Conservation (phyloP, 345 rosid genomes). For the Gossypium rotundifolium region DNA sequence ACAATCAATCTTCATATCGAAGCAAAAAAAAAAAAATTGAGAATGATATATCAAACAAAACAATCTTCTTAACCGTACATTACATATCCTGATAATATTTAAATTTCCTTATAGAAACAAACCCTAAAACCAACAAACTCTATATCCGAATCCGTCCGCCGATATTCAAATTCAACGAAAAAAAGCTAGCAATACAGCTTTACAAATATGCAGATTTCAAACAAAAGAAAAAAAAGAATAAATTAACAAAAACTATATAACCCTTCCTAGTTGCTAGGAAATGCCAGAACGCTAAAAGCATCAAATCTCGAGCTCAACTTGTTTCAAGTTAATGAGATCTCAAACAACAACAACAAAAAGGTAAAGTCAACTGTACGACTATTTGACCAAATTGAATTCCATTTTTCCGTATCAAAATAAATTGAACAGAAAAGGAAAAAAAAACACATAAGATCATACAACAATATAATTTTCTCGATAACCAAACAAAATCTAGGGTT, state of each 20-base stretch:
- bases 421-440: background rate
- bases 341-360: background rate
- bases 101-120: slow-evolving; percentile 14
- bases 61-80: background rate
- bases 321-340: slow-evolving; percentile 10
- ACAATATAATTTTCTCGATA: slow-evolving; percentile 13
- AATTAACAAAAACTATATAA: background rate
- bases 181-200: slow-evolving; percentile 6
- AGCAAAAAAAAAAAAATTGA: background rate
- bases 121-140: slow-evolving; percentile 15
- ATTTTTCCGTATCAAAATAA: slow-evolving; percentile 1
- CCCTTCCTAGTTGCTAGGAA: background rate
- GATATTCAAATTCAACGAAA: slow-evolving; percentile 10
- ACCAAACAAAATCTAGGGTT: slow-evolving; percentile 39
- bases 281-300: slow-evolving; percentile 8
- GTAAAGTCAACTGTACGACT: slow-evolving; percentile 9
- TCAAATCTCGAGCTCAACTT: background rate
- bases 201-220: slow-evolving; percentile 6
- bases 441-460: background rate
- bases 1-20: slow-evolving; percentile 1
- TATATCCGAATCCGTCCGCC: background rate
- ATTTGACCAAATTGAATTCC: slow-evolving; percentile 12
- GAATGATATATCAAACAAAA: slow-evolving; percentile 7
- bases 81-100: background rate
- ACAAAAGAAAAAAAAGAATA: background rate